Percentiles rank a stretch among this genome's conserved stretches.
Evolutionary conservation across 2,329 filamentous ascomycete genomes (phyloP).

Genomic region (Botrytis sinoallii): DNA sequence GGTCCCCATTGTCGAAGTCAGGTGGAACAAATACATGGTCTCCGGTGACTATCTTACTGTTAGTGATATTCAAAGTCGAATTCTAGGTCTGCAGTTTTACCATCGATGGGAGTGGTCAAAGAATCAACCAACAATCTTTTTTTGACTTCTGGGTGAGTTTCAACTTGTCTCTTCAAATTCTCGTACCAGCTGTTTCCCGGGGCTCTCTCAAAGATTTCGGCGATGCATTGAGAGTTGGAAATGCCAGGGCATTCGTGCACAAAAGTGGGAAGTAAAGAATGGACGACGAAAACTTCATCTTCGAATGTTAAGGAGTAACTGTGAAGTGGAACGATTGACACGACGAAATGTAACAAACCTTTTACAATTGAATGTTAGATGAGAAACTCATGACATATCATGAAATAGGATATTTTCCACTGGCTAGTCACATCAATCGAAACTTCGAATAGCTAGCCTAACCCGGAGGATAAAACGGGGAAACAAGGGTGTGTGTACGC

Average conservation of each 20-base stretch:
- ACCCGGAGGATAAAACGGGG: neutral
- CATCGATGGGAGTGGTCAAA: neutral
- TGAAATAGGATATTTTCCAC: neutral
- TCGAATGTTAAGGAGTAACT: neutral
- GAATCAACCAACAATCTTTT: neutral
- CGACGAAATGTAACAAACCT: neutral
- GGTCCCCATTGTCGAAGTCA: neutral
- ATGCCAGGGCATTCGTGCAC: neutral
- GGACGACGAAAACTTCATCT: neutral
- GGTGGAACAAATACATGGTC: neutral
- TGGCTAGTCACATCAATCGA: neutral
- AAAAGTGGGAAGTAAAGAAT: neutral
- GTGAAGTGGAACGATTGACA: neutral
- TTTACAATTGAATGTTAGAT: neutral
- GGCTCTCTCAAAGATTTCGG: neutral
- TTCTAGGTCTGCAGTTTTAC: neutral
- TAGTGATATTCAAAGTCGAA: neutral
- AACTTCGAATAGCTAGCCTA: neutral
- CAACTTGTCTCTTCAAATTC: neutral
- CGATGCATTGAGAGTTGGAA: neutral
- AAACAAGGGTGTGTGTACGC: neutral
- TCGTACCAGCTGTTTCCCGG: neutral
- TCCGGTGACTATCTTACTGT: neutral
- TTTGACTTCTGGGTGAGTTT: neutral
- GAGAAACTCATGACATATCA: neutral